A percentile compares a stretch with the other conserved stretches of the same genome.
Evolutionary conservation across 352 stramenopile species (phyloP).

Genomic region (Phytophthora cajani): DNA sequence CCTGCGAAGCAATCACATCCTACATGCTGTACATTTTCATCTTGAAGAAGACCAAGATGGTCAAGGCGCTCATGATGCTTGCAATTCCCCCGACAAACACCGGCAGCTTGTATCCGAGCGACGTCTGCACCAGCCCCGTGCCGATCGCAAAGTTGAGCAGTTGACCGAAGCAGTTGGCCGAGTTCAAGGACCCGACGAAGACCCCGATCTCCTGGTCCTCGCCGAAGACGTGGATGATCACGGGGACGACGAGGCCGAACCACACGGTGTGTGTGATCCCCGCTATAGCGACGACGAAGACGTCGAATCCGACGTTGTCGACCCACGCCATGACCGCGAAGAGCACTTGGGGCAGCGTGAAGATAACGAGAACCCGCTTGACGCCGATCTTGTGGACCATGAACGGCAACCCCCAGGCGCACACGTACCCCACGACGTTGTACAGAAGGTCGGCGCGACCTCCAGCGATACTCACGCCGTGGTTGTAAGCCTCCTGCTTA

Average conservation of each 20-base stretch:
- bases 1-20: background rate
- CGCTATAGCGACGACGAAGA: slow-evolving; percentile 41
- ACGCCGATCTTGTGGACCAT: slow-evolving; percentile 47
- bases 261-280: slow-evolving; percentile 44
- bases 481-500: slow-evolving; percentile 47
- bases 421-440: slow-evolving; percentile 47
- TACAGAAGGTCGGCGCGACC: slow-evolving; percentile 50
- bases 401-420: slow-evolving; percentile 45
- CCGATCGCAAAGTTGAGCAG: slow-evolving; percentile 46
- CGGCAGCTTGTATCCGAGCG: slow-evolving; percentile 45
- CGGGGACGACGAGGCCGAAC: slow-evolving; percentile 53
- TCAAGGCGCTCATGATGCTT: slow-evolving; percentile 37
- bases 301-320: slow-evolving; percentile 23
- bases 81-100: slow-evolving; percentile 47
- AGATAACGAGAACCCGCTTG: slow-evolving; percentile 44
- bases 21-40: slow-evolving; percentile 54
- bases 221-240: slow-evolving; percentile 57
- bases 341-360: slow-evolving; percentile 41
- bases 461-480: slow-evolving; percentile 47
- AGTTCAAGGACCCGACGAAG: slow-evolving; percentile 56
- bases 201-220: slow-evolving; percentile 48
- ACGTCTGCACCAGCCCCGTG: slow-evolving; percentile 37
- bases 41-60: slow-evolving; percentile 43
- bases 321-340: slow-evolving; percentile 46
- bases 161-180: slow-evolving; percentile 51